These are phyloP conservation scores for Epichloe festucae DNA, from an alignment of 2,329 filamentous ascomycete species.

Conservation along the genomic window DNA sequence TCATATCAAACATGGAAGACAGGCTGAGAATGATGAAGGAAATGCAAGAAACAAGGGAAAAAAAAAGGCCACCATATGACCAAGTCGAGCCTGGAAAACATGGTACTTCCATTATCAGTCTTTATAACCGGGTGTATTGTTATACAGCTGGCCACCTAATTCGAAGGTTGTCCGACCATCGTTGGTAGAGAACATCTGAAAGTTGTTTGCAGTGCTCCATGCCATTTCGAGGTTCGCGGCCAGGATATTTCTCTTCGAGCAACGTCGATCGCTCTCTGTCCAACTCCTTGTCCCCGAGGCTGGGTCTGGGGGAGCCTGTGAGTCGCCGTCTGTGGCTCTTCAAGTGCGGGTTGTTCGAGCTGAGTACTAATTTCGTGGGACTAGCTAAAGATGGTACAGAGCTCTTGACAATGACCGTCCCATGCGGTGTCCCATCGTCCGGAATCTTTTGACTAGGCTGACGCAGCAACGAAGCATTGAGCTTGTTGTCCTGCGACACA, in stretches of 20 bases:
- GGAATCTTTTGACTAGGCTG: conserved; percentile 27
- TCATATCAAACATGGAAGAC: conserved; percentile 2
- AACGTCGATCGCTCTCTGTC: conserved; percentile 35
- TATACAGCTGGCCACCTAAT: conserved; percentile 47
- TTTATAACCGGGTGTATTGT: background rate
- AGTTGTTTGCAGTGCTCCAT: conserved; percentile 90
- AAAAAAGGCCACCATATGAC: background rate
- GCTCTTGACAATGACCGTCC: conserved; percentile 46
- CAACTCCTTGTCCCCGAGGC: conserved; percentile 29
- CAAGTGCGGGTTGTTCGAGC: conserved; percentile 73
- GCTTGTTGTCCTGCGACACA: conserved; percentile 55
- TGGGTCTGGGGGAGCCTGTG: conserved; percentile 24
- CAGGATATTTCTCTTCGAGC: conserved; percentile 41
- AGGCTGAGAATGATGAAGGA: background rate
- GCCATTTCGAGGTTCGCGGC: conserved; percentile 45
- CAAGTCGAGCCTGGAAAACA: background rate
- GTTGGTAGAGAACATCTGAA: conserved; percentile 77
- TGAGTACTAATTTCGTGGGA: conserved; percentile 57
- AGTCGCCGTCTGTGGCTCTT: conserved; percentile 63
- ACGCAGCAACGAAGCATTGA: conserved; percentile 37
- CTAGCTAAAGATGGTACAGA: conserved; percentile 27
- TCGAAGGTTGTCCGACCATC: conserved; percentile 78
- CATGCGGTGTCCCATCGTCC: conserved; percentile 33
- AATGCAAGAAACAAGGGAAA: background rate
- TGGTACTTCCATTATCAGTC: background rate